A percentile compares a stretch with the other conserved stretches of the same genome.
These are phyloP conservation scores for Colletotrichum sublineola DNA, from an alignment of 2,329 filamentous ascomycete species.

Conservation along the genomic window DNA sequence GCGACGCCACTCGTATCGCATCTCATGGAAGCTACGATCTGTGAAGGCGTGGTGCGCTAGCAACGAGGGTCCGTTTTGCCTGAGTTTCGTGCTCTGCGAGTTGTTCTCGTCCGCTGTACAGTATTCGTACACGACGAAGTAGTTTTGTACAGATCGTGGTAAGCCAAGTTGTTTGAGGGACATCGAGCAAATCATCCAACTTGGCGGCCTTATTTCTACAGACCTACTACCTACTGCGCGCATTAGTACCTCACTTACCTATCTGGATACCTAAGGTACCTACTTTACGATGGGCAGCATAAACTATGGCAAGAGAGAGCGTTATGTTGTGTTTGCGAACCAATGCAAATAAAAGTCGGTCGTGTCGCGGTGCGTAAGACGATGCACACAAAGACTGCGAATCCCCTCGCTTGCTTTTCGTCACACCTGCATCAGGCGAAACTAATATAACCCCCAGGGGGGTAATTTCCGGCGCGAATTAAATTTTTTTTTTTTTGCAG, in stretches of 20 bases:
- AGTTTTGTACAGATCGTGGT: too few species aligned
- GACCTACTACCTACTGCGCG: not conserved
- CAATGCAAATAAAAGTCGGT: too few species aligned
- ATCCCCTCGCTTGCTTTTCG: slow-evolving; percentile 8
- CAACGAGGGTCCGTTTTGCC: slow-evolving; percentile 9
- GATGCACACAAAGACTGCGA: slow-evolving; percentile 16
- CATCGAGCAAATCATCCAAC: too few species aligned
- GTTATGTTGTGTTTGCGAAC: too few species aligned
- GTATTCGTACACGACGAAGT: not conserved
- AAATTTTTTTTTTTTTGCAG: slow-evolving; percentile 20
- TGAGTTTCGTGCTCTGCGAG: not conserved
- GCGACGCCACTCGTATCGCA: not conserved
- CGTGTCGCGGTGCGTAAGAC: not conserved
- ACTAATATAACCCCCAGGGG: slow-evolving; percentile 9
- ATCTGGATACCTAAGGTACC: too few species aligned
- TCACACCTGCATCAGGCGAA: slow-evolving; percentile 22
- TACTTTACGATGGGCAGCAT: too few species aligned
- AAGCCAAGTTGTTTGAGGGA: too few species aligned
- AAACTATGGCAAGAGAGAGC: too few species aligned
- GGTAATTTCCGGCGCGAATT: slow-evolving; percentile 41
- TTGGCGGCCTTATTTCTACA: too few species aligned
- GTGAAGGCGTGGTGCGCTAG: slow-evolving; percentile 4
- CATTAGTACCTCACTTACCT: not conserved
- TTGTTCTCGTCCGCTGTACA: not conserved
- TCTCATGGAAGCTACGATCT: not conserved